Percentiles rank a stretch among this genome's conserved stretches.
These are phyloP conservation scores for Scopulariopsis brevicaulis DNA, from an alignment of 2,329 filamentous ascomycete species.

Conservation along the genomic window DNA sequence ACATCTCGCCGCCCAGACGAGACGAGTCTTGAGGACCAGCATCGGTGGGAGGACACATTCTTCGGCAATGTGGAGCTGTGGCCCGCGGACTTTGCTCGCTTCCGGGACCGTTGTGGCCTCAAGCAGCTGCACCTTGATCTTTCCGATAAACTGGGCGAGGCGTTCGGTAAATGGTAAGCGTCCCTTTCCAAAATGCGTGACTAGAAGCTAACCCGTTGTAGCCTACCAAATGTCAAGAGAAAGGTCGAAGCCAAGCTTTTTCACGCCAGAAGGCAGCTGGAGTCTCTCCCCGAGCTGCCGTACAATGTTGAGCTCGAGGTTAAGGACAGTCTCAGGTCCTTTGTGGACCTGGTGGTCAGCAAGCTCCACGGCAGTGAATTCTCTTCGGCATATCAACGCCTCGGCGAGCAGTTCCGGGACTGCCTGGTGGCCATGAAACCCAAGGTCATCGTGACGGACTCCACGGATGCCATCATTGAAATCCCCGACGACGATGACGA, in stretches of 20 bases:
- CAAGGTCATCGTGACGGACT: conserved; percentile 28
- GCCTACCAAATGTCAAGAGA: conserved; percentile 39
- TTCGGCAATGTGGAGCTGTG: conserved; percentile 32
- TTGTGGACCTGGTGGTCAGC: conserved; percentile 40
- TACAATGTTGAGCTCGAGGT: conserved; percentile 57
- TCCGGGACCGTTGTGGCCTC: conserved; percentile 38
- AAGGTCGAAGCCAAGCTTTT: conserved; percentile 38
- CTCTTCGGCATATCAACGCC: conserved; percentile 27
- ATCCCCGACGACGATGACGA: conserved; percentile 28
- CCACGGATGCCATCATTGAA: conserved; percentile 19
- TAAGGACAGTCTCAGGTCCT: conserved; percentile 42
- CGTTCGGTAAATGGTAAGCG: conserved; percentile 38
- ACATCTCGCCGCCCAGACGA: conserved; percentile 55
- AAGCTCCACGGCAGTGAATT: conserved; percentile 41
- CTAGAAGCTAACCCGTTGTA: conserved; percentile 13
- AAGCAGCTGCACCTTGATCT: conserved; percentile 39
- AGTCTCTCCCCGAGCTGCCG: conserved; percentile 53
- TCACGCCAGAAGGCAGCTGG: conserved; percentile 42
- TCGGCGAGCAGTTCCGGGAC: conserved; percentile 39
- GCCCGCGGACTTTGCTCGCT: conserved; percentile 35
- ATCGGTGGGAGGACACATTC: conserved; percentile 37
- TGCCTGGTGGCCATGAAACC: conserved; percentile 34
- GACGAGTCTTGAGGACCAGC: conserved; percentile 34
- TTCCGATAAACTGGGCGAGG: conserved; percentile 38
- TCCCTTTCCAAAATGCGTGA: not conserved